A percentile compares a stretch with the other conserved stretches of the same genome.
phyloP scores from a whole-genome alignment of 352 stramenopile genomes.

The Phytophthora pseudosyringae region DNA sequence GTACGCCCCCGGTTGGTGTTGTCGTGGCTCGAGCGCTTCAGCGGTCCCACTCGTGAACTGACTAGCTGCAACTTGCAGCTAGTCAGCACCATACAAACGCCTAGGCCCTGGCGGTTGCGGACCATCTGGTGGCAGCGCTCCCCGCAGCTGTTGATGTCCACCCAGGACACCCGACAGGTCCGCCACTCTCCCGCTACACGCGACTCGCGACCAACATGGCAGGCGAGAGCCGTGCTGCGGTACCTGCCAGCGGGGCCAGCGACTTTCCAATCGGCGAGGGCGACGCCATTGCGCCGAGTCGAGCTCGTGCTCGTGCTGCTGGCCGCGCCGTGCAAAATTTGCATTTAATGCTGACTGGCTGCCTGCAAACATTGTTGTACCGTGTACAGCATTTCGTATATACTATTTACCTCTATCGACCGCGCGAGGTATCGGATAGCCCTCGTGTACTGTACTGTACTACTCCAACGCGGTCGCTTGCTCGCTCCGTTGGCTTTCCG shows the following conservation, averaged over 20 bases:
- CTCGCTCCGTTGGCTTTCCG: constrained; percentile 21
- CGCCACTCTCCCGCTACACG: constrained; percentile 35
- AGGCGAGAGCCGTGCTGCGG: constrained; percentile 18
- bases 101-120: constrained; percentile 5
- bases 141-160: constrained; percentile 36
- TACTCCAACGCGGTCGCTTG: constrained; percentile 16
- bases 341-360: too few species aligned
- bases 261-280: constrained; percentile 6
- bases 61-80: constrained; percentile 28
- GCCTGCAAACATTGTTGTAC: neutral
- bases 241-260: constrained; percentile 1
- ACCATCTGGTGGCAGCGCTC: constrained; percentile 37
- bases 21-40: constrained; percentile 24
- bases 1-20: constrained; percentile 20
- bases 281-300: neutral
- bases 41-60: constrained; percentile 39
- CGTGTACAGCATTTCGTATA: neutral
- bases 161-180: constrained; percentile 31
- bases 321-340: too few species aligned
- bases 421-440: neutral
- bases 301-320: too few species aligned
- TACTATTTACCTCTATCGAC: neutral
- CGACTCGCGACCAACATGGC: constrained; percentile 23
- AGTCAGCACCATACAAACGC: constrained; percentile 39
- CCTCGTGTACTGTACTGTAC: constrained; percentile 7